Conservation (phyloP, 2,329 filamentous ascomycete species). For the Sporothrix globosa region DNA sequence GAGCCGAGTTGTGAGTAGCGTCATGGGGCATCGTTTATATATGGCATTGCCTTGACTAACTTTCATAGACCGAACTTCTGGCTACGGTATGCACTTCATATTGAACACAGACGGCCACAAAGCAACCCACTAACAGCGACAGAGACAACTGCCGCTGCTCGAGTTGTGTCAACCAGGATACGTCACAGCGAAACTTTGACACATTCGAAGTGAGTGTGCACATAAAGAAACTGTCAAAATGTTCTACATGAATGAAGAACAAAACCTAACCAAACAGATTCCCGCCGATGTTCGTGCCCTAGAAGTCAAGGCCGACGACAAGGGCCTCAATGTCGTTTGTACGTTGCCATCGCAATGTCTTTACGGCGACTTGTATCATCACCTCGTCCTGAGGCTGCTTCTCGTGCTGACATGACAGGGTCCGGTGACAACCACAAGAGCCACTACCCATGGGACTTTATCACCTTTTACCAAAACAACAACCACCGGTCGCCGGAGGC, state of each 20-base stretch:
- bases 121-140: neutral
- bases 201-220: constrained; percentile 60
- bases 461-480: constrained; percentile 52
- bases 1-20: constrained; percentile 31
- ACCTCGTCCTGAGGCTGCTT: no score
- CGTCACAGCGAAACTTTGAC: constrained; percentile 68
- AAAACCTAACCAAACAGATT: constrained; percentile 46
- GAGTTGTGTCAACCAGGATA: constrained; percentile 69
- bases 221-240: no score
- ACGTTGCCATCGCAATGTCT: constrained; percentile 35
- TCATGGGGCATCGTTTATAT: neutral
- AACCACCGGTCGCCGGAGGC: constrained; percentile 43
- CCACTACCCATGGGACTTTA: constrained; percentile 66
- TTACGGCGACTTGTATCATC: no score
- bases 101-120: neutral
- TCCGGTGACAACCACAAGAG: constrained; percentile 69
- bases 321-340: constrained; percentile 57
- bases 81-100: constrained; percentile 33
- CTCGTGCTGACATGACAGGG: constrained; percentile 53
- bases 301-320: constrained; percentile 42
- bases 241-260: neutral
- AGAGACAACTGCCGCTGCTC: constrained; percentile 75
- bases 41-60: neutral
- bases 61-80: constrained; percentile 36
- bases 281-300: constrained; percentile 48